These are phyloP conservation scores for Funneliformis mosseae DNA, from an alignment of 192 early-diverging fungal genomes.

Conservation along the genomic window DNA sequence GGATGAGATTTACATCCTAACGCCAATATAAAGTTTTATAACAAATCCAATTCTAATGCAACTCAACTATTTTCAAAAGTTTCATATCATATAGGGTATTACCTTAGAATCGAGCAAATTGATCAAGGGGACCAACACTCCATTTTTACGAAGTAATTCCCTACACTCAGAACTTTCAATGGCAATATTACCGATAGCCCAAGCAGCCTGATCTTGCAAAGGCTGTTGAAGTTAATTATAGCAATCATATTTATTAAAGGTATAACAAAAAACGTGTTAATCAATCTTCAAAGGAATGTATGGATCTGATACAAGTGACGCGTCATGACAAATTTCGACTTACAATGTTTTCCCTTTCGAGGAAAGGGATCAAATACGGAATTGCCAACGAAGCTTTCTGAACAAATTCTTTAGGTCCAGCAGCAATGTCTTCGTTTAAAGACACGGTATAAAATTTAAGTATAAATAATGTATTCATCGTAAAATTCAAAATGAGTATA, in stretches of 20 bases:
- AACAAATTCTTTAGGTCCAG: constrained; percentile 49
- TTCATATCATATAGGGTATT: constrained; percentile 3
- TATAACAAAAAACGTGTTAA: not conserved
- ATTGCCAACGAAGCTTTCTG: constrained; percentile 47
- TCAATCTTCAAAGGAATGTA: not conserved
- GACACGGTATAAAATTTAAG: not conserved
- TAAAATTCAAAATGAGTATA: not conserved
- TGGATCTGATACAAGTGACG: not conserved
- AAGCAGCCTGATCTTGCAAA: constrained; percentile 85
- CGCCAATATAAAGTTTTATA: not conserved
- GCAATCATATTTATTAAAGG: not conserved
- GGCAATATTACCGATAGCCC: constrained; percentile 95
- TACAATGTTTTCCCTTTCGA: constrained; percentile 49
- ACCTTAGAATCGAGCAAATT: constrained; percentile 66
- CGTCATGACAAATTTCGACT: not conserved
- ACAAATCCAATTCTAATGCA: not conserved
- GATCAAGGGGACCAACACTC: constrained; percentile 75
- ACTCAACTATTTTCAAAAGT: not conserved
- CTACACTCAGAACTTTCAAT: constrained; percentile 78
- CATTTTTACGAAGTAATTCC: constrained; percentile 71
- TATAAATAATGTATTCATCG: too few species aligned
- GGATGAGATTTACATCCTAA: constrained; percentile 53
- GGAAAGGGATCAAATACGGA: constrained; percentile 53
- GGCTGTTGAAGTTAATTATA: constrained; percentile 40
- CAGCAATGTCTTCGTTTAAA: constrained; percentile 41